Evolutionary conservation across 108 stramenopile species (phyloP).

Genomic region (Skeletonema potamos): DNA sequence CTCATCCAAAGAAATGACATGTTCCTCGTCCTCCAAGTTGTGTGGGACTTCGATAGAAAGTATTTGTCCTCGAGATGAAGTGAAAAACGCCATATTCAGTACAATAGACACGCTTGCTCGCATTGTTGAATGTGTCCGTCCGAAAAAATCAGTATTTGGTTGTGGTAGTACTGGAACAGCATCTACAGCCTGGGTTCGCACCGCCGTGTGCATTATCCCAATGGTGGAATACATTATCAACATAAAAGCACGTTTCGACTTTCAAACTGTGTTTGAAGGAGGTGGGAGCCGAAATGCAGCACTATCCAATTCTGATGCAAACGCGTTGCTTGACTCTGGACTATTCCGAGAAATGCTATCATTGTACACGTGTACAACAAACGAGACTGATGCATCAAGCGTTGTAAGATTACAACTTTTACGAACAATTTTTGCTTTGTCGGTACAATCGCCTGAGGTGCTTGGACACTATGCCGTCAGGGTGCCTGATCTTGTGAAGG

Average conservation of each 20-base stretch:
- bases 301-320: conserved; percentile 33
- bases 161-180: background rate
- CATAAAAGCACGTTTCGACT: conserved; percentile 41
- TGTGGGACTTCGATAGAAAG: conserved; percentile 30
- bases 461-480: conserved; percentile 36
- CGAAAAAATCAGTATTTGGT: conserved; percentile 5
- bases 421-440: conserved; percentile 35
- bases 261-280: conserved; percentile 40
- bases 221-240: conserved; percentile 44
- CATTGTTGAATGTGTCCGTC: conserved; percentile 31
- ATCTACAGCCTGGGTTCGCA: conserved; percentile 31
- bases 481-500: conserved; percentile 41
- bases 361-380: conserved; percentile 15
- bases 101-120: conserved; percentile 31
- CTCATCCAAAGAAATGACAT: conserved; percentile 39
- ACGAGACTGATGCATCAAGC: background rate
- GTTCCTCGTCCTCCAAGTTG: conserved; percentile 20
- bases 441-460: conserved; percentile 22
- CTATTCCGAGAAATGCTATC: conserved; percentile 42
- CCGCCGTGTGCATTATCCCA: conserved; percentile 32
- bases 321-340: conserved; percentile 40
- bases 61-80: conserved; percentile 43
- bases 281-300: conserved; percentile 15
- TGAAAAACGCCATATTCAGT: conserved; percentile 28
- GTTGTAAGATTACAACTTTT: conserved; percentile 35